These are phyloP conservation scores for Cocos nucifera DNA, from an alignment of 176 grass and related monocot species.

Conservation along the genomic window DNA sequence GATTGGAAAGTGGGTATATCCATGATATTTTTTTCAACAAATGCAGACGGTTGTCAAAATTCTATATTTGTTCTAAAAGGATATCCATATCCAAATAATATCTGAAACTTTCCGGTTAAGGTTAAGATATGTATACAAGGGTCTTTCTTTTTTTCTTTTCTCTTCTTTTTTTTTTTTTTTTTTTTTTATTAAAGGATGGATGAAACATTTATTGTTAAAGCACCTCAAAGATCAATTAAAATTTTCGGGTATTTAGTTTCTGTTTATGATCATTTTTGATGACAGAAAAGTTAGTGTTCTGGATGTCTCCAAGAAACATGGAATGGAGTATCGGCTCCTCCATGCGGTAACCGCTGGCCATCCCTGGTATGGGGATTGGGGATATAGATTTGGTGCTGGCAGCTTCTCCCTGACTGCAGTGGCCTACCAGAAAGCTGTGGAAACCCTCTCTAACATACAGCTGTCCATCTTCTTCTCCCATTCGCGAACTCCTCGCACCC, in stretches of 20 bases:
- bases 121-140: too few species aligned
- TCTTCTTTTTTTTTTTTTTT: too few species aligned
- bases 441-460: slow-evolving; percentile 46
- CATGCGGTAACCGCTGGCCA: slow-evolving; percentile 67
- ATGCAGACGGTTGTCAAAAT: too few species aligned
- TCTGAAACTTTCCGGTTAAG: too few species aligned
- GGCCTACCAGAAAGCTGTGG: slow-evolving; percentile 60
- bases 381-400: slow-evolving; percentile 86
- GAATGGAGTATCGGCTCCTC: slow-evolving; percentile 88
- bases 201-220: too few species aligned
- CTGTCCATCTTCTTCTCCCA: slow-evolving; percentile 51
- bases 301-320: slow-evolving; percentile 92
- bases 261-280: neutral
- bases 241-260: neutral
- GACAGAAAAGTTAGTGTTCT: slow-evolving; percentile 93
- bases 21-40: too few species aligned
- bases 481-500: slow-evolving; percentile 28
- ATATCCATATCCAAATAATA: too few species aligned
- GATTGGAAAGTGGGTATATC: too few species aligned
- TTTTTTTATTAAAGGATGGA: too few species aligned
- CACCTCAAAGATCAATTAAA: too few species aligned
- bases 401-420: slow-evolving; percentile 69
- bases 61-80: too few species aligned
- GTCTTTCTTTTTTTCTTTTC: too few species aligned
- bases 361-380: slow-evolving; percentile 95